Percentiles rank a stretch among this genome's conserved stretches.
Conservation (phyloP, 106 monocot species). For the Triglochin maritima region DNA sequence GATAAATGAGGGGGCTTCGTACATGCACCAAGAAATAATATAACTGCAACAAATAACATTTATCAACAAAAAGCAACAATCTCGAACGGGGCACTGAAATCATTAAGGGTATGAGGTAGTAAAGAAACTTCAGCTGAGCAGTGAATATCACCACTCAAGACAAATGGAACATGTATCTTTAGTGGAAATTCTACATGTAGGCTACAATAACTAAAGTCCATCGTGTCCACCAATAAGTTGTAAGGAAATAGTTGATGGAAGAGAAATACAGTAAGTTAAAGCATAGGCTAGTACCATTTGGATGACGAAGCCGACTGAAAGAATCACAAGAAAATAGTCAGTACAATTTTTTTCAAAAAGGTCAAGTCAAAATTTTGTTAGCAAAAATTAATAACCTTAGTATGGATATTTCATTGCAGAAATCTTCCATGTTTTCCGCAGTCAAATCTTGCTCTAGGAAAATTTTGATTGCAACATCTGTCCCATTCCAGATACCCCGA, state of each 20-base stretch:
- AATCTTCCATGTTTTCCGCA: conserved; percentile 85
- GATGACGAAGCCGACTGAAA: conserved; percentile 93
- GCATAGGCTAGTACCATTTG: conserved; percentile 51
- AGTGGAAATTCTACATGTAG: too few species aligned
- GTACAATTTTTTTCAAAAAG: too few species aligned
- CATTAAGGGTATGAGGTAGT: too few species aligned
- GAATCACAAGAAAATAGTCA: conserved; percentile 9
- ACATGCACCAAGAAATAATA: conserved; percentile 89
- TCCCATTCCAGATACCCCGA: conserved; percentile 91
- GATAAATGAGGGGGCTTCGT: conserved; percentile 87
- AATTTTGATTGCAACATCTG: conserved; percentile 90
- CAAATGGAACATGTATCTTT: too few species aligned
- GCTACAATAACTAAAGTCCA: too few species aligned
- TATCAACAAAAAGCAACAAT: neutral
- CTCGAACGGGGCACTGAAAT: too few species aligned
- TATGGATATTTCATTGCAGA: conserved; percentile 92
- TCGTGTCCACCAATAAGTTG: too few species aligned
- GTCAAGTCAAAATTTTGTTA: too few species aligned
- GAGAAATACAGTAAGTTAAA: neutral
- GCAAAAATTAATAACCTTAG: conserved; percentile 37
- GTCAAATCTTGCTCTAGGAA: conserved; percentile 92
- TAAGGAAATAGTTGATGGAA: too few species aligned
- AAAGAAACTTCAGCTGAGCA: neutral
- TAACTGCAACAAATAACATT: conserved; percentile 40
- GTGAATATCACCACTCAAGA: neutral